Evolutionary conservation across 2,329 filamentous ascomycete genomes (phyloP).

Genomic region (Ascochyta pisi): DNA sequence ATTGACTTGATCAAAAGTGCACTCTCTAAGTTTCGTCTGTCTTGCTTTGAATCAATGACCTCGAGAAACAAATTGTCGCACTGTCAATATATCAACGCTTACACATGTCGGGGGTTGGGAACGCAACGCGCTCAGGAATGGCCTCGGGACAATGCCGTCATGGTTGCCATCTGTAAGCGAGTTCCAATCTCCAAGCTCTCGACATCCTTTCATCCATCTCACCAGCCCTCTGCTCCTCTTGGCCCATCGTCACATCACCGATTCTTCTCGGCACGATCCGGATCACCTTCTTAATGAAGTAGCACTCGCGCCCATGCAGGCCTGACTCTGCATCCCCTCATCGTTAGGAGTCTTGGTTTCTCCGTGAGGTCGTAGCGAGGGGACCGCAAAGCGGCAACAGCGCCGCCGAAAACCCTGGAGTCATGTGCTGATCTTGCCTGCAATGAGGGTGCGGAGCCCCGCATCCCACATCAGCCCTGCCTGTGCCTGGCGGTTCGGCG

Average conservation of each 20-base stretch:
- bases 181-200: not conserved
- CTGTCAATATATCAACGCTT: not conserved
- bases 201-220: conserved; percentile 2
- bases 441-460: conserved; percentile 30
- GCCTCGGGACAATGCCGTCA: conserved; percentile 4
- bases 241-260: conserved; percentile 7
- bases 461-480: conserved; percentile 21
- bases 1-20: too few species aligned
- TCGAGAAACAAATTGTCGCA: too few species aligned
- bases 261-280: conserved; percentile 7
- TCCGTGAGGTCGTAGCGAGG: conserved; percentile 15
- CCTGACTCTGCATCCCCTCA: conserved; percentile 1
- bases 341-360: conserved; percentile 23
- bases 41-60: too few species aligned
- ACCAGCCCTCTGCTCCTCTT: not conserved
- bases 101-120: not conserved
- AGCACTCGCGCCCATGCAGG: conserved; percentile 5
- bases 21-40: too few species aligned
- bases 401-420: conserved; percentile 28
- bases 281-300: conserved; percentile 13
- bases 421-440: conserved; percentile 25
- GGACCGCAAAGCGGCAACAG: conserved; percentile 16
- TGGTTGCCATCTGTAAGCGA: not conserved
- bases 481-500: conserved; percentile 33
- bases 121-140: not conserved